Conservation (phyloP, 2,329 filamentous ascomycete genomes). For the Colletotrichum chrysophilum region DNA sequence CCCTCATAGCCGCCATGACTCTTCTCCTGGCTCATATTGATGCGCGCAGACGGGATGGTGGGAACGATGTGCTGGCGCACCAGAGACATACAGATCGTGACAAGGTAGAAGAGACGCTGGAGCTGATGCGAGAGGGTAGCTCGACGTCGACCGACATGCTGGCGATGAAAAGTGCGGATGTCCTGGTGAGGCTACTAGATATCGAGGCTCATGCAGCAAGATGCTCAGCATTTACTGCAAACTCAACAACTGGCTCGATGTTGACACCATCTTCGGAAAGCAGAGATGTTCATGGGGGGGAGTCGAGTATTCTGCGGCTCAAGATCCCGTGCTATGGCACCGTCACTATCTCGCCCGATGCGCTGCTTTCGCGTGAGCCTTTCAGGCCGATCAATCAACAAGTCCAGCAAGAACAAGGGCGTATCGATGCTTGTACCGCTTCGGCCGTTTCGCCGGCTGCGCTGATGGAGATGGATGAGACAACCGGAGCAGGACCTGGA, state of each 20-base stretch:
- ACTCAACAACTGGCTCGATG: background rate
- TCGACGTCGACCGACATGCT: slow-evolving; percentile 34
- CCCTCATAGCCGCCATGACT: slow-evolving; percentile 41
- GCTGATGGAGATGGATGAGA: background rate
- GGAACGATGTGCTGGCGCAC: slow-evolving; percentile 35
- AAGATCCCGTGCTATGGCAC: slow-evolving; percentile 33
- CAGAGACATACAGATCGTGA: slow-evolving; percentile 45
- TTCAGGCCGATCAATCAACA: slow-evolving; percentile 9
- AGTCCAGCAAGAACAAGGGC: background rate
- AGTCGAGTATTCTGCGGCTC: slow-evolving; percentile 1
- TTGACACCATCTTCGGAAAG: background rate
- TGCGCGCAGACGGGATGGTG: slow-evolving; percentile 23
- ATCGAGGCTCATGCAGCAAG: slow-evolving; percentile 35
- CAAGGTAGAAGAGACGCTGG: slow-evolving; percentile 40
- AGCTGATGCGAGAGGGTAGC: slow-evolving; percentile 36
- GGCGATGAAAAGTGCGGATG: slow-evolving; percentile 31
- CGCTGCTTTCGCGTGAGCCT: slow-evolving; percentile 26
- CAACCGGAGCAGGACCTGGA: too few species aligned
- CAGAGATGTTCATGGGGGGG: background rate
- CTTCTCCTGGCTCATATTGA: slow-evolving; percentile 42
- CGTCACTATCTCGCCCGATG: slow-evolving; percentile 32
- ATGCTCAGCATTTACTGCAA: slow-evolving; percentile 8
- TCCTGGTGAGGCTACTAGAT: slow-evolving; percentile 34
- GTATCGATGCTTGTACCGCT: rapidly evolving
- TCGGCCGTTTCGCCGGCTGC: background rate